Base-by-base conservation (phyloP, 2,329 filamentous ascomycete genomes). In the Epichloe aotearoae region DNA sequence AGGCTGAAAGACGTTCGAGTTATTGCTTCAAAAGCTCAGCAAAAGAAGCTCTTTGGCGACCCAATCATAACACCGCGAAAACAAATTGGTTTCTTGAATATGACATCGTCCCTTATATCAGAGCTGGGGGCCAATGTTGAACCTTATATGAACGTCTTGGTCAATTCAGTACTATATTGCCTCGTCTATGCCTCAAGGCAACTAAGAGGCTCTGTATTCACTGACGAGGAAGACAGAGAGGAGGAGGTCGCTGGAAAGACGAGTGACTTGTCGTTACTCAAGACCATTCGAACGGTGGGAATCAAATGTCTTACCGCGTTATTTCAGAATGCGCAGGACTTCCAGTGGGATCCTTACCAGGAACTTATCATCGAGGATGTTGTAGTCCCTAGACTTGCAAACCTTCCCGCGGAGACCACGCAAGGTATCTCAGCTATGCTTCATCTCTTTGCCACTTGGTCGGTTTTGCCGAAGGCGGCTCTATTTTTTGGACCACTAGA, bases 61-160 rank as follows among this genome's bases (percentile, higher is more conserved):
- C 78, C 86, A 43, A 55, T 84, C 12, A 68, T 90, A 26, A 76
- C 79, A 15, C 69, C 77, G 11, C 80, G 90, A 59, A 93, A 90
- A 65, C 91, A 96, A 65, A 78, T 93, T 52, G 93, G 94, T 72
- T 81, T 96, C 62, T 71, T 95, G 48, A 95, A 94, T 62, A 93
- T 97, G 88, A 75, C 93, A 47, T 83, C 89, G 53, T 82, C 91
- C 11, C 80, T 97, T 63, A 81, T 97, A 53, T 84, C 85, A 52
- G 88, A 93, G 49, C 77, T 97, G 37, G 88, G 90, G 49, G 80
- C 77, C 5, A 83, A 83, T 50, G 80, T 94, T 50, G 67, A 74
- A 2, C 77, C 81, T 0, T 91, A 86, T 58, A 76, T 84, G 46
- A 71, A 77, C 15, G 77, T 76, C 12, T 73, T 97, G 4, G 73